These are phyloP conservation scores for Lipomyces yamadae DNA, from an alignment of 805 yeast genomes.

Conservation along the genomic window DNA sequence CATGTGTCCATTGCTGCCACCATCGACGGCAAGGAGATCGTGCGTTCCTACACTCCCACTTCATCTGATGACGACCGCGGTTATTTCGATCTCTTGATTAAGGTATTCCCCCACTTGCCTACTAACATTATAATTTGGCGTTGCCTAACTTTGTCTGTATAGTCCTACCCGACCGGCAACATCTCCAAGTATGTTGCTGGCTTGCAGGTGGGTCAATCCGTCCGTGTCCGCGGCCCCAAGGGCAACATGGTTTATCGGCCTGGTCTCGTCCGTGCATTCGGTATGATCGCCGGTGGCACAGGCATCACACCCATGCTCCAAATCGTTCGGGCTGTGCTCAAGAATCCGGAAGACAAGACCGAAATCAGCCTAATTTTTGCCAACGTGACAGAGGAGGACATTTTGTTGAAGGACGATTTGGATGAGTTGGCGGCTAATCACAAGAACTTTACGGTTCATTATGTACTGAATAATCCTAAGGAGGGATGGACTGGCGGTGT, in stretches of 20 bases:
- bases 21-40: conserved; percentile 79
- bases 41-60: conserved; percentile 84
- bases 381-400: conserved; percentile 73
- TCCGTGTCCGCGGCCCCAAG: conserved; percentile 82
- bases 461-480: conserved; percentile 73
- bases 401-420: conserved; percentile 76
- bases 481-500: conserved; percentile 73
- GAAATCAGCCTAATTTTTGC: conserved; percentile 84
- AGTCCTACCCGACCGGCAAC: conserved; percentile 74
- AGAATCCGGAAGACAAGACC: conserved; percentile 86
- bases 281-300: conserved; percentile 92
- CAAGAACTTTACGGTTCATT: conserved; percentile 74
- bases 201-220: conserved; percentile 75
- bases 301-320: conserved; percentile 95
- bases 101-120: conserved; percentile 63
- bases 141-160: conserved; percentile 51
- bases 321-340: conserved; percentile 72
- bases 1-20: conserved; percentile 80
- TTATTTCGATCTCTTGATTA: conserved; percentile 75
- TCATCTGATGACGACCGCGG: conserved; percentile 75
- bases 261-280: conserved; percentile 68
- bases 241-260: conserved; percentile 87
- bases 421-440: conserved; percentile 70
- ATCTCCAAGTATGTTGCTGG: conserved; percentile 75
- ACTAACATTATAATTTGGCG: conserved; percentile 43